Base-by-base conservation (phyloP, 371 early-diverging fungal species). In the Apophysomyces elegans region DNA sequence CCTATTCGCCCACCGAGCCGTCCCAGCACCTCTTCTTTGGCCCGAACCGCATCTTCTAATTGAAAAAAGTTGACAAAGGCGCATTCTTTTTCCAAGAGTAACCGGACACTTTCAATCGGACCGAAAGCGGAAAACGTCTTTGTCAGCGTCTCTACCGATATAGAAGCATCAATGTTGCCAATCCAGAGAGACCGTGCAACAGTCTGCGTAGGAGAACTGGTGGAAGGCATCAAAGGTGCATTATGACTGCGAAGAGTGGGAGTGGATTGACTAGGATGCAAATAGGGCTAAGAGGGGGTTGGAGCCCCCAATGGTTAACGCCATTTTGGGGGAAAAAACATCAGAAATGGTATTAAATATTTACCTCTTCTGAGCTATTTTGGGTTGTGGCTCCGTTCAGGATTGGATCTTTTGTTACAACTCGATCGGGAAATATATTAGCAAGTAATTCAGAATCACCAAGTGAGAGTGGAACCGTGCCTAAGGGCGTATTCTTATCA, bases 31-130 rank as follows among this genome's bases (percentile, higher is more conserved):
- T 91, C 93, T 56, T 94, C 94, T 62, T 90, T 88, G 35, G 98
- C 99, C 26, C 86, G 72, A 37, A 94, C 72, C 16, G 98, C 97
- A 74, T 97, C 95, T 61, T 96, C 97, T 4, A 92, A 78, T 9
- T 87, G 84, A 47, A 86, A 76, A 70, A 91, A 97, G 71, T 96
- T 98, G 67, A 98, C 89, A 76, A 97, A 98, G 11, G 96, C 99
- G 62, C 99, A 97, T 67, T 97, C 97, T 75, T 95, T 95, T 68
- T 98, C 99, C 7, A 94, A 90, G 16, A 97, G 81, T 47, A 97
- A 86, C 18, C 97, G 88, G 56, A 97, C 84, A 59, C 93, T 92
- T 76, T 98, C 99, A 70, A 98, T 94, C 21, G 93, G 86, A 0
- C 99, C 99, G 74, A 91, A 98, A n/a, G 88, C 86, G 35, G 91